Percentiles rank a stretch among this genome's conserved stretches.
Evolutionary conservation across 768 basidiomycete species (phyloP).

Genomic region (Termitomyces sp.): DNA sequence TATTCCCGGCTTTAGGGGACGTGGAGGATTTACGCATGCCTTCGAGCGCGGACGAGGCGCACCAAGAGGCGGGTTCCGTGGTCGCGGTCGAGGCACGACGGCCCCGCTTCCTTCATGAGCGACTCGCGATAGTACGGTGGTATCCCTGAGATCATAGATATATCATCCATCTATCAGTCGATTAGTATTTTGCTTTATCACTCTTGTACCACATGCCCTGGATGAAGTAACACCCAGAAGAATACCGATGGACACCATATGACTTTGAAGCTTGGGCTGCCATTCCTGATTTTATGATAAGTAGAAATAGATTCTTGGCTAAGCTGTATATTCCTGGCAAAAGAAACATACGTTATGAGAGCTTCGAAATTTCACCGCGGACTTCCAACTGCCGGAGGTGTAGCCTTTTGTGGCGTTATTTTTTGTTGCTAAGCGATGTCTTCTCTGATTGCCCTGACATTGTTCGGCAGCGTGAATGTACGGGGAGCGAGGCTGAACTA

Average conservation of each 20-base stretch:
- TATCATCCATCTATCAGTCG: background rate
- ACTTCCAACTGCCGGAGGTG: background rate
- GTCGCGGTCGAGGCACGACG: conserved; percentile 31
- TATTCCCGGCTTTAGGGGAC: conserved; percentile 24
- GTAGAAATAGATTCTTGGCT: too few species aligned
- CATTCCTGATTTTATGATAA: too few species aligned
- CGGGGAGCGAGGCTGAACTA: background rate
- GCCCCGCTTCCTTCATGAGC: conserved; percentile 23
- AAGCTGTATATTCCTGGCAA: background rate
- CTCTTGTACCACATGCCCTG: too few species aligned
- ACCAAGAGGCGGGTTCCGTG: conserved; percentile 30
- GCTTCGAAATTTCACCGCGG: background rate
- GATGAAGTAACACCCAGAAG: too few species aligned
- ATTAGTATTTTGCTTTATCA: background rate
- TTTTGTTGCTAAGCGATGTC: background rate
- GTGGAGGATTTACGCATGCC: conserved; percentile 22
- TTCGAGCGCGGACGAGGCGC: conserved; percentile 30
- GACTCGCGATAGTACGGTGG: background rate
- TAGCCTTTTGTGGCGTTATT: background rate
- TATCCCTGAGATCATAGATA: background rate
- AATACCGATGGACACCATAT: background rate
- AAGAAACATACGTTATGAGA: background rate
- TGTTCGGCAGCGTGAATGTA: conserved; percentile 2
- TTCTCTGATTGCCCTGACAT: conserved; percentile 4
- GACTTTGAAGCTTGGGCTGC: background rate